A percentile compares a stretch with the other conserved stretches of the same genome.
phyloP scores from a whole-genome alignment of 352 stramenopile species.

The Phytopythium chamaehyphon region DNA sequence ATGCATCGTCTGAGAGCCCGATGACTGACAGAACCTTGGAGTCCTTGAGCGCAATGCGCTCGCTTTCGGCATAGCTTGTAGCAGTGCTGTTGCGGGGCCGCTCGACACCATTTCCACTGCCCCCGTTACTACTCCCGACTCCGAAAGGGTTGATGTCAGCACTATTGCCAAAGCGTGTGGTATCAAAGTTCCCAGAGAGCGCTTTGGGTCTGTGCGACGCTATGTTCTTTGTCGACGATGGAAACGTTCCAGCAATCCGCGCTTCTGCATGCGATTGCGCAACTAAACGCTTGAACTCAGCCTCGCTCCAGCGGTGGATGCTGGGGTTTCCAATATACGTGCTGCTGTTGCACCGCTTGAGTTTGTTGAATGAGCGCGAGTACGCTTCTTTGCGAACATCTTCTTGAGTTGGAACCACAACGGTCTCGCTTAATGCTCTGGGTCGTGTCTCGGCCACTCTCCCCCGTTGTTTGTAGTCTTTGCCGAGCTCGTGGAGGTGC shows the following conservation, averaged over 20 bases:
- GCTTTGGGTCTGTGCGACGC: constrained; percentile 42
- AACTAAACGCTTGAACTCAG: constrained; percentile 69
- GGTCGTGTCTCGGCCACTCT: constrained; percentile 24
- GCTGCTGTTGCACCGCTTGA: constrained; percentile 72
- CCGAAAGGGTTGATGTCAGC: constrained; percentile 47
- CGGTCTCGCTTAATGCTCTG: constrained; percentile 56
- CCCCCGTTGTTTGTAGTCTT: constrained; percentile 32
- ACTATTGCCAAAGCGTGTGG: constrained; percentile 43
- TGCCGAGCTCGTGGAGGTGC: constrained; percentile 44
- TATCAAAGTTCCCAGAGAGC: constrained; percentile 59
- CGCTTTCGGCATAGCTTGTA: constrained; percentile 18
- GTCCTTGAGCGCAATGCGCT: constrained; percentile 38
- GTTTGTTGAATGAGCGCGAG: constrained; percentile 27
- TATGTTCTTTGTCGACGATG: constrained; percentile 14
- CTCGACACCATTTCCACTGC: constrained; percentile 6
- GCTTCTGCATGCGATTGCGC: constrained; percentile 60
- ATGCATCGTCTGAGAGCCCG: constrained; percentile 58
- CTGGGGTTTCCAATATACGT: constrained; percentile 64
- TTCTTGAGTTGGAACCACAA: constrained; percentile 35
- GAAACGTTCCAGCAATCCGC: constrained; percentile 32
- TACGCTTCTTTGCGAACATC: constrained; percentile 22
- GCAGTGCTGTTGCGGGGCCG: constrained; percentile 7
- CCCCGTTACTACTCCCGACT: background rate
- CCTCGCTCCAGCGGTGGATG: constrained; percentile 66
- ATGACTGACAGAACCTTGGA: constrained; percentile 51